phyloP scores from a whole-genome alignment of 148 eudicot genomes.

The Tetragonia tetragonoides region DNA sequence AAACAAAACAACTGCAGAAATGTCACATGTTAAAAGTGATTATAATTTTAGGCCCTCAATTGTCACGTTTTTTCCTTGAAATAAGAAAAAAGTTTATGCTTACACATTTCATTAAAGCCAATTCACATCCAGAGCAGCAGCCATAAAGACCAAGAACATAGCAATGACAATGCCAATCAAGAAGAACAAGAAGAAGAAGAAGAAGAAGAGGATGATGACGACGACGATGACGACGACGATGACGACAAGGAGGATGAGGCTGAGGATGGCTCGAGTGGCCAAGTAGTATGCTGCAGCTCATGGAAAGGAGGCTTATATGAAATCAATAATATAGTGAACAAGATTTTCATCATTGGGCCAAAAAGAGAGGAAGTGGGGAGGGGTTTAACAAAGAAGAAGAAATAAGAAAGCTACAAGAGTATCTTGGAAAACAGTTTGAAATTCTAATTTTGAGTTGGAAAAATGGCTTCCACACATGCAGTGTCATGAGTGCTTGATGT shows the following conservation, averaged over 20 bases:
- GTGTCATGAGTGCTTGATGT: too few species aligned
- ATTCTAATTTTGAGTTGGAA: too few species aligned
- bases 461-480: too few species aligned
- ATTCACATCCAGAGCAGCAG: slow-evolving; percentile 27
- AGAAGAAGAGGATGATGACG: not conserved
- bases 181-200: slow-evolving; percentile 4
- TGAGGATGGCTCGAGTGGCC: not conserved
- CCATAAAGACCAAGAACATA: not conserved
- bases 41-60: slow-evolving; percentile 29
- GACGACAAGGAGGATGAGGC: not conserved
- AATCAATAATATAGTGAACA: slow-evolving; percentile 4
- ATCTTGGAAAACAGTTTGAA: too few species aligned
- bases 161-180: slow-evolving; percentile 5
- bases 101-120: slow-evolving; percentile 31
- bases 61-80: not conserved
- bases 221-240: not conserved
- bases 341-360: slow-evolving; percentile 27
- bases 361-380: too few species aligned
- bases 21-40: not conserved
- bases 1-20: not conserved
- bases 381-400: not conserved
- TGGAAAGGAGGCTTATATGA: slow-evolving; percentile 33
- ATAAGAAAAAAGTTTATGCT: not conserved
- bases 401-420: not conserved
- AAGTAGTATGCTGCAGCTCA: slow-evolving; percentile 26